Base-by-base conservation (phyloP, 495 filamentous ascomycete species). In the Xylaria cubensis region DNA sequence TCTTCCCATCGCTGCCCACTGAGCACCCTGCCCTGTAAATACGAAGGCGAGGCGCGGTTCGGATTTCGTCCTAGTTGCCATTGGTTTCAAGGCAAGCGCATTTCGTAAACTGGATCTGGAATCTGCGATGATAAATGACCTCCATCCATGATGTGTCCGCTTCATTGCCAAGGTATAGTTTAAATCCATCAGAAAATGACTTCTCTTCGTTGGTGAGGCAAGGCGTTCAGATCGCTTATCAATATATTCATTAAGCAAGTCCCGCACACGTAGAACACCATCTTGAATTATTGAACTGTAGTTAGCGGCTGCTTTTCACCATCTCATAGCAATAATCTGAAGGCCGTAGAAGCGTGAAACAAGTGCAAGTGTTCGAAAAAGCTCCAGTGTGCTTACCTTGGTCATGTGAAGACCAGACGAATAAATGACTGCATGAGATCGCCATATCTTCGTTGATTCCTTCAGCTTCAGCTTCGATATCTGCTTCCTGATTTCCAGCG, bases 1-100 rank as follows among this genome's bases (percentile, higher is more conserved):
- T 9, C 78, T 75, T 2, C 84, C 86, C 86, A 88, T 88, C 7
- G 73, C 77, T 36, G 74, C 24, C 81, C 82, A 87, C 61, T 87
- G 83, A 15, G 79, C 79, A 12, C 79, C 79, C 58, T 81, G 79
- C 4, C 80, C 80, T 17, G 73, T 81, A 63, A 80, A 81, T 24
- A 81, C 73, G 55, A 79, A 79, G 24, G 51, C 73, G 4, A 81
- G 62, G 10, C 64, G 36, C n/a, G 68, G 44, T 51, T 69, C 24
- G n/a, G 50, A n/a, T n/a, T 46, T 34, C 1, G 36, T 46, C 46
- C 67, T 17, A 29, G 29, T 61, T 19, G 50, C 21, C n/a, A 59
- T 19, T 5, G 67, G 36, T 17, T 69, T 56, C 21, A 44, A 58
- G 15, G 61, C 67, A 41, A 53, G 58, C 15, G 39, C 55, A 46